A percentile compares a stretch with the other conserved stretches of the same genome.
Conservation (phyloP, 73 alveolate genomes). For the Breviolum minutum region DNA sequence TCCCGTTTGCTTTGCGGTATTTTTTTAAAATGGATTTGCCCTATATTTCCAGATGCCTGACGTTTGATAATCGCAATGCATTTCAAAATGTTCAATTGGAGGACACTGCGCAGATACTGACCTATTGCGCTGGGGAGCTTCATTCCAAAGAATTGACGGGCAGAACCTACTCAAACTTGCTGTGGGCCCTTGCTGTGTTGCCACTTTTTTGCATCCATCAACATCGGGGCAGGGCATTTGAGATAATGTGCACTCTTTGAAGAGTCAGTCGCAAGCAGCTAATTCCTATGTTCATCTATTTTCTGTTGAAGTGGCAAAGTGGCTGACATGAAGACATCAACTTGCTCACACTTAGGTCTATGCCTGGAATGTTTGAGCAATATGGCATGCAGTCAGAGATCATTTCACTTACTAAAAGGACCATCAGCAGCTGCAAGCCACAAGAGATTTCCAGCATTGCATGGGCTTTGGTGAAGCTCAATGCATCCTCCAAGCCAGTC, state of each 20-base stretch:
- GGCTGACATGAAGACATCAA: background rate
- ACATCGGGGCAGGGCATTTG: background rate
- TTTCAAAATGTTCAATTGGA: background rate
- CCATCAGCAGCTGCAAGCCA: background rate
- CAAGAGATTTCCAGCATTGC: constrained; percentile 40
- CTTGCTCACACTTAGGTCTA: constrained; percentile 1
- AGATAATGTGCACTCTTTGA: no score
- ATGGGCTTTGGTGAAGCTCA: constrained; percentile 59
- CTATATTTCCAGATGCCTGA: background rate
- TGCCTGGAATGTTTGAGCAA: background rate
- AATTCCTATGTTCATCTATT: background rate
- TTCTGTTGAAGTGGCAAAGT: background rate
- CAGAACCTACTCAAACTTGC: background rate
- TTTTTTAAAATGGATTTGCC: background rate
- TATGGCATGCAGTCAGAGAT: background rate
- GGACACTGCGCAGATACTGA: background rate
- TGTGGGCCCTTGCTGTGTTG: constrained; percentile 39
- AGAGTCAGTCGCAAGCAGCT: background rate
- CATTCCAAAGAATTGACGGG: constrained; percentile 32
- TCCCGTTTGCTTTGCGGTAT: no score
- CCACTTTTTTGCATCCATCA: background rate
- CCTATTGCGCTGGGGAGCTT: constrained; percentile 2
- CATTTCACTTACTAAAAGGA: background rate
- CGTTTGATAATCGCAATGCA: background rate
- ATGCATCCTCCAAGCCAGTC: background rate